phyloP scores from a whole-genome alignment of 805 yeast genomes.

The Kodamaea leandrae region DNA sequence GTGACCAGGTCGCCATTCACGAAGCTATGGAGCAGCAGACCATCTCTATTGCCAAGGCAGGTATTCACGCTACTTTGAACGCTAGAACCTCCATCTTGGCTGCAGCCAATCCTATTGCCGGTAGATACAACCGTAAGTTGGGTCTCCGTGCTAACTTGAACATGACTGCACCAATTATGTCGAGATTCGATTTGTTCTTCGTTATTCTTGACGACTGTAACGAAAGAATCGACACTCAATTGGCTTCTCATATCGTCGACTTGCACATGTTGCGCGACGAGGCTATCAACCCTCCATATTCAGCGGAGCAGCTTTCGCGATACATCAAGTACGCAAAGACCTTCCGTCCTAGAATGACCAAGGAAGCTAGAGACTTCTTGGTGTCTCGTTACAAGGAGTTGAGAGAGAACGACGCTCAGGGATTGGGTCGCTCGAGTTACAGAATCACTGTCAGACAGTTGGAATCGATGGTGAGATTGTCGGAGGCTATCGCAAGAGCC shows the following conservation, averaged over 20 bases:
- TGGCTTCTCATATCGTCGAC: constrained; percentile 90
- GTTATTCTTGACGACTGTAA: constrained; percentile 94
- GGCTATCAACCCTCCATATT: constrained; percentile 85
- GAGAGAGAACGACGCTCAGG: constrained; percentile 88
- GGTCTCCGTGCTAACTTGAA: constrained; percentile 82
- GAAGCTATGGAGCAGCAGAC: constrained; percentile 99
- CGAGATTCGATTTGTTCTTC: constrained; percentile 93
- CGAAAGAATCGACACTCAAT: constrained; percentile 81
- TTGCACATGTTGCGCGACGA: constrained; percentile 87
- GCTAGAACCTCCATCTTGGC: constrained; percentile 96
- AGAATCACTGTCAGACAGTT: constrained; percentile 96
- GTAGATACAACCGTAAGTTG: constrained; percentile 85
- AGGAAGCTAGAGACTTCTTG: constrained; percentile 72
- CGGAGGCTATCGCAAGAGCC: constrained; percentile 96
- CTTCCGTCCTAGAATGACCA: constrained; percentile 84
- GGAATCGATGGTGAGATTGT: constrained; percentile 87
- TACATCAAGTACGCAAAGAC: constrained; percentile 91
- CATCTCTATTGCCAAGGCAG: constrained; percentile 96
- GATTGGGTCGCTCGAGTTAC: constrained; percentile 78
- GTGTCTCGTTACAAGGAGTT: constrained; percentile 81
- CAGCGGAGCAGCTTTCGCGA: constrained; percentile 82
- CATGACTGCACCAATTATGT: constrained; percentile 99
- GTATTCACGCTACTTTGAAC: constrained; percentile 95
- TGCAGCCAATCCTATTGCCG: constrained; percentile 99
- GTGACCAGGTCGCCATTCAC: constrained; percentile 97